phyloP scores from a whole-genome alignment of 371 early-diverging fungal species.

The Zychaea mexicana region DNA sequence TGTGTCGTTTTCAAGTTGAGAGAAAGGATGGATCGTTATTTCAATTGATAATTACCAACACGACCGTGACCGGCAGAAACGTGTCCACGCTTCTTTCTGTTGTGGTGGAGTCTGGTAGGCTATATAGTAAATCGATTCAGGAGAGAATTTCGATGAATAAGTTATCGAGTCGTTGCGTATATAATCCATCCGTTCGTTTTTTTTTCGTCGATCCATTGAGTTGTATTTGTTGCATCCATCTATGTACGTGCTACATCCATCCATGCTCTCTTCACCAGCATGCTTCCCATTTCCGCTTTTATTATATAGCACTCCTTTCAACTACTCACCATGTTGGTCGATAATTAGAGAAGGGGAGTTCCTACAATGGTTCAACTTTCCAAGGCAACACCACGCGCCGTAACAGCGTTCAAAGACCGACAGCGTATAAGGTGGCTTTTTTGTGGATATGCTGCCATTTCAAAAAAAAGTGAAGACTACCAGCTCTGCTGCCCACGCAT shows the following conservation, averaged over 20 bases:
- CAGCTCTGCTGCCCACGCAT: not conserved
- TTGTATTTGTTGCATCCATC: no score
- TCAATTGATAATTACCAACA: slow-evolving; percentile 43
- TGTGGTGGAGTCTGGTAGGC: slow-evolving; percentile 88
- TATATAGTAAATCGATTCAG: slow-evolving; percentile 32
- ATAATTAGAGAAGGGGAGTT: slow-evolving; percentile 10
- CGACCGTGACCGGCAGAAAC: slow-evolving; percentile 95
- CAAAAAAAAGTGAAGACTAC: no score
- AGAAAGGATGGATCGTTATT: no score
- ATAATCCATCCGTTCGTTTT: no score
- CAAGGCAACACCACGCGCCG: not conserved
- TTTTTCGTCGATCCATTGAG: no score
- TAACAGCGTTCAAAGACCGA: not conserved
- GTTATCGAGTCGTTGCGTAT: not conserved
- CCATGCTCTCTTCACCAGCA: not conserved
- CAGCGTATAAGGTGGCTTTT: not conserved
- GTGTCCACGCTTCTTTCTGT: slow-evolving; percentile 92
- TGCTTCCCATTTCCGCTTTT: not conserved
- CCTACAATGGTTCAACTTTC: not conserved
- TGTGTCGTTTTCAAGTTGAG: no score
- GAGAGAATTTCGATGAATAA: no score
- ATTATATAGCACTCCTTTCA: not conserved
- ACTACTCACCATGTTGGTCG: slow-evolving; percentile 9
- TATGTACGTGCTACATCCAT: slow-evolving; percentile 5
- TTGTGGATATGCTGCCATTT: no score